Evolutionary conservation across 2,329 filamentous ascomycete species (phyloP).

Genomic region (Cadophora gregata): DNA sequence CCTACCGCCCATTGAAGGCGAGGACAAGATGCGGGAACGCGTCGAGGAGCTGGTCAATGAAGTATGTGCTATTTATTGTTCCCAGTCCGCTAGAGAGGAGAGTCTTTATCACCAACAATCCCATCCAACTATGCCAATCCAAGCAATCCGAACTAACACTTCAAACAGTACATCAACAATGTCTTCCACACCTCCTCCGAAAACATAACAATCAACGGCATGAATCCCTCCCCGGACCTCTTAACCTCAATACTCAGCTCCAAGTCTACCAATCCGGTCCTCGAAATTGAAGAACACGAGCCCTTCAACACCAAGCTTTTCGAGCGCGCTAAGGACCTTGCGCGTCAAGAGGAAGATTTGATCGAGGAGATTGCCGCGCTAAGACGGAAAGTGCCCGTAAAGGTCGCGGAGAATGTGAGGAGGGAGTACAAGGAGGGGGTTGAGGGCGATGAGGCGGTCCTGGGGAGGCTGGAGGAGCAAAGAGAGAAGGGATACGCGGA

Average conservation of each 20-base stretch:
- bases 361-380: slow-evolving; percentile 64
- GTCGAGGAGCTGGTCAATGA: slow-evolving; percentile 66
- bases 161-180: slow-evolving; percentile 61
- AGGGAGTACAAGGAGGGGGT: slow-evolving; percentile 31
- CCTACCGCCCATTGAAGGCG: slow-evolving; percentile 68
- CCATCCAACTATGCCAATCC: background rate
- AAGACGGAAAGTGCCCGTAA: slow-evolving; percentile 35
- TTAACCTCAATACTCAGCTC: slow-evolving; percentile 43
- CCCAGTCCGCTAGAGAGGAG: too few relatives aligned
- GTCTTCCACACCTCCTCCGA: slow-evolving; percentile 64
- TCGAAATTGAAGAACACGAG: slow-evolving; percentile 55
- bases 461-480: slow-evolving; percentile 30
- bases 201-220: slow-evolving; percentile 68
- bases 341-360: slow-evolving; percentile 66
- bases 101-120: too few relatives aligned
- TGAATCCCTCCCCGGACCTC: slow-evolving; percentile 48
- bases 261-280: slow-evolving; percentile 23
- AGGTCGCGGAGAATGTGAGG: slow-evolving; percentile 35
- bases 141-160: background rate
- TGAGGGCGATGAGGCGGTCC: slow-evolving; percentile 35
- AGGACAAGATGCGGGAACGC: slow-evolving; percentile 62
- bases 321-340: slow-evolving; percentile 63
- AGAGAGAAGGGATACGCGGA: slow-evolving; percentile 29
- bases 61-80: slow-evolving; percentile 47
- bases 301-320: slow-evolving; percentile 66